Percentiles rank a stretch among this genome's conserved stretches.
Conservation (phyloP, 352 stramenopile genomes). For the Phytophthora pinifolia region DNA sequence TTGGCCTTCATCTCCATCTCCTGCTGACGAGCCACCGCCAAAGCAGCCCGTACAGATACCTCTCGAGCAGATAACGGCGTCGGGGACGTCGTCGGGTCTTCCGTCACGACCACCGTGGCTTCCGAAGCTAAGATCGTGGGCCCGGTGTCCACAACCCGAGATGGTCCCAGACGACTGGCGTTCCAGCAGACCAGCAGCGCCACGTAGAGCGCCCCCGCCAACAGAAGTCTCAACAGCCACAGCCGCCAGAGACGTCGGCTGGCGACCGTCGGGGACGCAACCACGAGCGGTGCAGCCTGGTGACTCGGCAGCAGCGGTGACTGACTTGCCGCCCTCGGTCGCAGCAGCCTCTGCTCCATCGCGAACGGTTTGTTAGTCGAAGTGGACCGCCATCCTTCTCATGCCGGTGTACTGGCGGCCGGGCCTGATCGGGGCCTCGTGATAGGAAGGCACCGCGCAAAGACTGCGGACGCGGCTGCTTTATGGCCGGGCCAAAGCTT, state of each 20-base stretch:
- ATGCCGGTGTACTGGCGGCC: too few relatives aligned
- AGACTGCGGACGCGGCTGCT: not conserved
- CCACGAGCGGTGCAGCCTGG: not conserved
- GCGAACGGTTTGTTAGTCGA: conserved; percentile 13
- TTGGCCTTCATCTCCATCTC: conserved; percentile 17
- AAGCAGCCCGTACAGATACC: conserved; percentile 19
- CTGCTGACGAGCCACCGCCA: conserved; percentile 15
- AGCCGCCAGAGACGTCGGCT: conserved; percentile 7
- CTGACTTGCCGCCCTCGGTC: conserved; percentile 12
- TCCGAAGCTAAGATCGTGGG: too few relatives aligned
- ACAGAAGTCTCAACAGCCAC: conserved; percentile 14
- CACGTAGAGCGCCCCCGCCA: conserved; percentile 12
- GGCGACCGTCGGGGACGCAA: not conserved
- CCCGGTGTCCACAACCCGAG: not conserved
- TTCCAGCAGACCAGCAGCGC: conserved; percentile 22
- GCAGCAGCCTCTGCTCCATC: conserved; percentile 19
- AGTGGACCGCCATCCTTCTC: too few relatives aligned
- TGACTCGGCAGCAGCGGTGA: conserved; percentile 5
- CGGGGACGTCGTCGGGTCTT: too few relatives aligned
- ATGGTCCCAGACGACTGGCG: conserved; percentile 2
- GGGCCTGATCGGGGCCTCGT: conserved; percentile 14
- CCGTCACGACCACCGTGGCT: too few relatives aligned
- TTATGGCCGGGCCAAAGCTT: too few relatives aligned
- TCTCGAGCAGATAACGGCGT: conserved; percentile 13
- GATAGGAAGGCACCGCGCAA: conserved; percentile 23